A percentile compares a stretch with the other conserved stretches of the same genome.
Conservation (phyloP, 1,284 basidiomycete species). For the Leucoagaricus sp. region DNA sequence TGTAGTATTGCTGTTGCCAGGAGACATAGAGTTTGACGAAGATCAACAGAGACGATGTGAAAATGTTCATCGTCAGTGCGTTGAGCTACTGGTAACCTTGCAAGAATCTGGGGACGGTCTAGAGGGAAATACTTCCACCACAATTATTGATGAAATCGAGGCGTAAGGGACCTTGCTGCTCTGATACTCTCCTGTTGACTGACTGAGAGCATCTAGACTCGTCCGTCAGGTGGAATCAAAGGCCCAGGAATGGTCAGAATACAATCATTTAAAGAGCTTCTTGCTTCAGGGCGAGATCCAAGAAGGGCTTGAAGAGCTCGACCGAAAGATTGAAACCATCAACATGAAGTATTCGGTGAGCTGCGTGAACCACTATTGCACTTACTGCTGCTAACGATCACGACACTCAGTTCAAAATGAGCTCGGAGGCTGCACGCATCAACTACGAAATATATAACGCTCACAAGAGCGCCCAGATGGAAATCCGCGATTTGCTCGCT, state of each 20-base stretch:
- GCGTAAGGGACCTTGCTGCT: slow-evolving; percentile 24
- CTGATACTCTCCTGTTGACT: neutral
- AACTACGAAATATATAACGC: slow-evolving; percentile 27
- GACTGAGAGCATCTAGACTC: slow-evolving; percentile 26
- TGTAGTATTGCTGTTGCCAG: no score
- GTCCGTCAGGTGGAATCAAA: slow-evolving; percentile 33
- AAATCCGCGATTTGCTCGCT: slow-evolving; percentile 40
- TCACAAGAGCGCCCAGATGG: slow-evolving; percentile 35
- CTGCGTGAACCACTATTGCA: no score
- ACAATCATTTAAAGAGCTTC: slow-evolving; percentile 39
- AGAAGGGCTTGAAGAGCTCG: slow-evolving; percentile 38
- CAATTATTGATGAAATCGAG: slow-evolving; percentile 38
- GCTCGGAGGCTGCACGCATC: slow-evolving; percentile 30
- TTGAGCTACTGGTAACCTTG: slow-evolving; percentile 32
- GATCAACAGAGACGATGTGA: slow-evolving; percentile 39
- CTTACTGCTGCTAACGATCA: neutral
- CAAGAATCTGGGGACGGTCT: slow-evolving; percentile 35
- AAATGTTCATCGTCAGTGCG: slow-evolving; percentile 36
- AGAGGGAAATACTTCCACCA: slow-evolving; percentile 31
- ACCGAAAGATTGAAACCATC: slow-evolving; percentile 38
- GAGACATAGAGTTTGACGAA: no score
- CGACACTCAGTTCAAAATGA: slow-evolving; percentile 28
- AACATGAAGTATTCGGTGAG: slow-evolving; percentile 37
- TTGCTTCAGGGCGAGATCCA: slow-evolving; percentile 40
- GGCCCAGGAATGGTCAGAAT: slow-evolving; percentile 37